Evolutionary conservation across 129 eudicot species (phyloP).

Genomic region (Flaveria robusta): DNA sequence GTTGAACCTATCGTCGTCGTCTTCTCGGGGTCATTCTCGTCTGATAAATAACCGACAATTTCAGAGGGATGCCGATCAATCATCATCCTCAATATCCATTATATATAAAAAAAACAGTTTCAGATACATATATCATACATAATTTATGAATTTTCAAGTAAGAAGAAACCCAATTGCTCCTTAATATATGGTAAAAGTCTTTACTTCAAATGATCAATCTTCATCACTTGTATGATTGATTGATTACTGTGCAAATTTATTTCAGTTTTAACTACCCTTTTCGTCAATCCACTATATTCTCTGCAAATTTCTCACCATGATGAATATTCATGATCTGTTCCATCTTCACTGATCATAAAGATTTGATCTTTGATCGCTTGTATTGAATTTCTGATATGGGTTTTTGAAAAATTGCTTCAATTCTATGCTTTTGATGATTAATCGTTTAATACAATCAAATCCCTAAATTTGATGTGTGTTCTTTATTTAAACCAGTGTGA

Average conservation of each 20-base stretch:
- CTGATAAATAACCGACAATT: slow-evolving; percentile 29
- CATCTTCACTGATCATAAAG: slow-evolving; percentile 18
- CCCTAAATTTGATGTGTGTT: not conserved
- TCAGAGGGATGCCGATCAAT: not conserved
- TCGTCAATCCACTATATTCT: not conserved
- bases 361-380: slow-evolving; percentile 1
- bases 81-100: not conserved
- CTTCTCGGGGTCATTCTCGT: not conserved
- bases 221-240: slow-evolving; percentile 15
- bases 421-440: not conserved
- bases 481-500: slow-evolving; percentile 18
- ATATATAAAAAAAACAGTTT: not conserved
- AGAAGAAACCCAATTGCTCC: slow-evolving; percentile 9
- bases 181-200: slow-evolving; percentile 25
- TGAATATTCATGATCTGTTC: not conserved
- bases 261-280: slow-evolving; percentile 6
- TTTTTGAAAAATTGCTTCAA: not conserved
- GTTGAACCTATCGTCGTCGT: slow-evolving; percentile 32
- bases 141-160: not conserved
- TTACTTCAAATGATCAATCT: slow-evolving; percentile 12
- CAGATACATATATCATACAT: not conserved
- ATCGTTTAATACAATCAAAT: not conserved
- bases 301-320: too few species aligned
- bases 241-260: not conserved
- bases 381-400: not conserved